A percentile compares a stretch with the other conserved stretches of the same genome.
These are phyloP conservation scores for Cunninghamia lanceolata DNA, from an alignment of 75 land plant genomes.

Conservation along the genomic window DNA sequence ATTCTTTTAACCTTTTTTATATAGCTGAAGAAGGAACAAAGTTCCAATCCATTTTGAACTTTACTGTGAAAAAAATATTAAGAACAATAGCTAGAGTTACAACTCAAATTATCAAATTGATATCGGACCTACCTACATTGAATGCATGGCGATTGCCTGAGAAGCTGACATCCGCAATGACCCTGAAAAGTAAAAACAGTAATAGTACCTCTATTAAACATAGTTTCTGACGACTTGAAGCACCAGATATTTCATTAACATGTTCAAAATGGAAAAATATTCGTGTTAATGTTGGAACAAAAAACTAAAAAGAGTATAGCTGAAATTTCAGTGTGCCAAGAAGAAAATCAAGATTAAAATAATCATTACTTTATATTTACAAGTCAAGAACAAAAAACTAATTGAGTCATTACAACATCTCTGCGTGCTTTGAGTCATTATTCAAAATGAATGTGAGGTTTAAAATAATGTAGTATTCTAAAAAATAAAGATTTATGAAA, in stretches of 20 bases:
- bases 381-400: background rate
- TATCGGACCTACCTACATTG: conserved; percentile 62
- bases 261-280: background rate
- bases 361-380: background rate
- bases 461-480: background rate
- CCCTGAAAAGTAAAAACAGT: conserved; percentile 3
- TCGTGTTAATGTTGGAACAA: background rate
- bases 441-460: background rate
- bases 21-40: background rate
- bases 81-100: background rate
- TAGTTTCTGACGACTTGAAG: background rate
- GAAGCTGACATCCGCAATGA: conserved; percentile 68
- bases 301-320: background rate
- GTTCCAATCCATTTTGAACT: background rate
- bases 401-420: background rate
- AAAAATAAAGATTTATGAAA: background rate
- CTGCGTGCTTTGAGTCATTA: background rate
- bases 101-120: background rate
- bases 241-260: background rate
- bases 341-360: background rate
- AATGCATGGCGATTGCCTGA: conserved; percentile 75
- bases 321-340: background rate
- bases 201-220: background rate
- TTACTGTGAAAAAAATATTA: background rate
- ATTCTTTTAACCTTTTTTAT: background rate